Evolutionary conservation across 2,329 filamentous ascomycete genomes (phyloP).

Genomic region (Hypoxylon sp.): DNA sequence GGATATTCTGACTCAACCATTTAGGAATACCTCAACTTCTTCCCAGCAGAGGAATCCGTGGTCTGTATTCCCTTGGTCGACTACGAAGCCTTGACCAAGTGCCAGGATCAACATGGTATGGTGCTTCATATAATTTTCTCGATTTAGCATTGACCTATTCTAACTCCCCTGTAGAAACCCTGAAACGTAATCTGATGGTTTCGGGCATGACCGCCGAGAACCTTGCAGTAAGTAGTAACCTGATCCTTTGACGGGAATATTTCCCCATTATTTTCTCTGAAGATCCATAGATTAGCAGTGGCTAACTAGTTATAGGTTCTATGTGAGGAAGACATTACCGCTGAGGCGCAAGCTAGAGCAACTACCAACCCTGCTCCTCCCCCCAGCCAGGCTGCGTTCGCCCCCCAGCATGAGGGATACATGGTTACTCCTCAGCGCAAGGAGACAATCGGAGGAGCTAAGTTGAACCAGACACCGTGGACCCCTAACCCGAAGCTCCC

Average conservation of each 20-base stretch:
- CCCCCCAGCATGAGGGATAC: neutral
- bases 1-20: slow-evolving; percentile 31
- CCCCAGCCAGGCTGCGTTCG: neutral
- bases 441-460: neutral
- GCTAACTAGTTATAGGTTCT: neutral
- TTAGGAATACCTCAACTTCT: slow-evolving; percentile 36
- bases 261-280: neutral
- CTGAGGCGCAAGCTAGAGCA: neutral
- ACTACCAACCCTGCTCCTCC: neutral
- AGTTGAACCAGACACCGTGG: neutral
- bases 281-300: neutral
- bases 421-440: neutral
- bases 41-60: slow-evolving; percentile 56
- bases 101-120: slow-evolving; percentile 70
- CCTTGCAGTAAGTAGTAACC: slow-evolving; percentile 59
- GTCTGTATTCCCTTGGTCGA: slow-evolving; percentile 71
- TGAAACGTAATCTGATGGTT: slow-evolving; percentile 64
- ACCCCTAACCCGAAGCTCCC: neutral
- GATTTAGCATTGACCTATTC: slow-evolving; percentile 10
- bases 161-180: slow-evolving; percentile 56
- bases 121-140: slow-evolving; percentile 5
- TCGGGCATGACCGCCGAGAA: slow-evolving; percentile 65
- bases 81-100: slow-evolving; percentile 71
- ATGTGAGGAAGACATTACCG: neutral
- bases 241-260: neutral